phyloP scores from a whole-genome alignment of 768 basidiomycete species.

The Daedaleopsis nitida region DNA sequence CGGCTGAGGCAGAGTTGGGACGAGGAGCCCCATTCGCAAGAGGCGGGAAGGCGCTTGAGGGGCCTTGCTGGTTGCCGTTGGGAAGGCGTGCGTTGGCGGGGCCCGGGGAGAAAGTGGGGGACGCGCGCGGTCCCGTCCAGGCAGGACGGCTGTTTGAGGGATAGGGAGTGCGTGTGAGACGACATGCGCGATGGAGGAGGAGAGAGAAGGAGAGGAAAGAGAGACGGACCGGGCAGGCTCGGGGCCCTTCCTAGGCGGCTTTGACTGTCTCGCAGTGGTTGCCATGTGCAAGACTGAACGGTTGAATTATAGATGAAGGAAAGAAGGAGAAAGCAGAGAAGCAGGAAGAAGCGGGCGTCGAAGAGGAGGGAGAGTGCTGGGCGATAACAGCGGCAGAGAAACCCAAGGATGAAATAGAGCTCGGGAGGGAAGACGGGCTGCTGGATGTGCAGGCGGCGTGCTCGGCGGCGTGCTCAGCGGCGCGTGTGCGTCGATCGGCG shows the following conservation, averaged over 20 bases:
- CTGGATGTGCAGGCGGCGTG: background rate
- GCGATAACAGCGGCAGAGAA: slow-evolving; percentile 19
- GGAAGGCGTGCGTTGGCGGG: slow-evolving; percentile 44
- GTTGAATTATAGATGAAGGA: slow-evolving; percentile 29
- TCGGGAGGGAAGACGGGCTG: slow-evolving; percentile 8
- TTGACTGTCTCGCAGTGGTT: slow-evolving; percentile 63
- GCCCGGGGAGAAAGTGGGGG: slow-evolving; percentile 68
- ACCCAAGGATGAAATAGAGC: slow-evolving; percentile 8
- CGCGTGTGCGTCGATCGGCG: slow-evolving; percentile 17
- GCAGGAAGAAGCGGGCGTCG: slow-evolving; percentile 19
- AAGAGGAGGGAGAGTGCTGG: slow-evolving; percentile 7
- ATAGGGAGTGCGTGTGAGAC: background rate
- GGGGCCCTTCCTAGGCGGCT: slow-evolving; percentile 64
- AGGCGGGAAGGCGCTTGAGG: slow-evolving; percentile 30
- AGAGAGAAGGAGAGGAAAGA: slow-evolving; percentile 18
- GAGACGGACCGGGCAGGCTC: slow-evolving; percentile 50
- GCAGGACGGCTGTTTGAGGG: slow-evolving; percentile 45
- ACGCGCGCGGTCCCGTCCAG: slow-evolving; percentile 69
- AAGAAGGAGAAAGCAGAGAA: slow-evolving; percentile 34
- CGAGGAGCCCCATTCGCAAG: slow-evolving; percentile 45
- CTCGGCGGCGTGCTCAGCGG: slow-evolving; percentile 11
- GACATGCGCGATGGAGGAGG: background rate
- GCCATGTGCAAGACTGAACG: slow-evolving; percentile 47
- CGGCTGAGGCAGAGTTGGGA: slow-evolving; percentile 29
- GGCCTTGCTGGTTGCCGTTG: slow-evolving; percentile 37